Evolutionary conservation across 148 eudicot genomes (phyloP).

Genomic region (Heliamphora exappendiculata): DNA sequence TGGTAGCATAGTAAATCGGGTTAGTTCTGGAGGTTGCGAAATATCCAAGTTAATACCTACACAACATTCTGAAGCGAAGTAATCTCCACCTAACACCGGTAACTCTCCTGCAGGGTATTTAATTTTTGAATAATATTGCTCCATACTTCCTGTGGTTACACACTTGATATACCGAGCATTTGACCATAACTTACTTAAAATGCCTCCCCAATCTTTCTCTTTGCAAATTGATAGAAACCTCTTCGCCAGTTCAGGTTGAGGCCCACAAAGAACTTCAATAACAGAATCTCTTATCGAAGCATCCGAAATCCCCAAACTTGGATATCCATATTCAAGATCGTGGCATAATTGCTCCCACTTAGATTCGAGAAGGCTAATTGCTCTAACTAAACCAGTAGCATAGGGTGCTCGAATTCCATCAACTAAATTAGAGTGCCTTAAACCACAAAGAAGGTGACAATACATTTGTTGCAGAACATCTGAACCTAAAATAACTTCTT

Average conservation of each 20-base stretch:
- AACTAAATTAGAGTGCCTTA: constrained; percentile 14
- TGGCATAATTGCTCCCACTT: constrained; percentile 17
- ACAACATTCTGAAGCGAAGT: constrained; percentile 38
- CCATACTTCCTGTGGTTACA: constrained; percentile 35
- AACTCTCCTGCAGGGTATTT: constrained; percentile 32
- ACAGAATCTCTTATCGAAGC: constrained; percentile 20
- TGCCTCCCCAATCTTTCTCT: constrained; percentile 23
- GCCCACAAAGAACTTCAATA: constrained; percentile 3
- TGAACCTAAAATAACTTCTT: constrained; percentile 32
- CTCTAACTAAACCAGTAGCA: constrained; percentile 21
- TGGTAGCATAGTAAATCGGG: constrained; percentile 31
- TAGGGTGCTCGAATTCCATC: constrained; percentile 24
- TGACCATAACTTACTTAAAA: constrained; percentile 31
- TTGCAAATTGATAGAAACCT: constrained; percentile 16
- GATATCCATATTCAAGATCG: constrained; percentile 25
- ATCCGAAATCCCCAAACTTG: constrained; percentile 24
- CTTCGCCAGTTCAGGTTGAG: constrained; percentile 4
- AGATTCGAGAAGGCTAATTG: constrained; percentile 19
- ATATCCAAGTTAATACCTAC: constrained; percentile 35
- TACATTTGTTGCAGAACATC: constrained; percentile 39
- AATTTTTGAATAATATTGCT: constrained; percentile 27
- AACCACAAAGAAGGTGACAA: constrained; percentile 42
- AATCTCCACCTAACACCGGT: constrained; percentile 28
- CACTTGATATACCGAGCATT: constrained; percentile 29
- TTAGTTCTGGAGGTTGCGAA: constrained; percentile 29